These are phyloP conservation scores for Heterotrichella gracilis DNA, from an alignment of 352 stramenopile genomes.

Conservation along the genomic window DNA sequence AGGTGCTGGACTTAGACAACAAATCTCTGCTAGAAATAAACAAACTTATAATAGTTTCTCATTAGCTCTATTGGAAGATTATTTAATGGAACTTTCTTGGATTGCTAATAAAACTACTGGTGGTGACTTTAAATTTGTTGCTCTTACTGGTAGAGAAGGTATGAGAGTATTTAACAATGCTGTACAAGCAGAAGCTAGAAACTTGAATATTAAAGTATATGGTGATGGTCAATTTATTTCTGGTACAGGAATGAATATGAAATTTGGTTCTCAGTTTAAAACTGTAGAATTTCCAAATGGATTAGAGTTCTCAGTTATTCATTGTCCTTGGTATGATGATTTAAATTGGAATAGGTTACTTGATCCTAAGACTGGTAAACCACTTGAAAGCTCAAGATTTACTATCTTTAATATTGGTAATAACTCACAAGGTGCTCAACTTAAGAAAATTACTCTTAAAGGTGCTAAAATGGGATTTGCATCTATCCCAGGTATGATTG, in stretches of 20 bases:
- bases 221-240: slow-evolving; percentile 11
- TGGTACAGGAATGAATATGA: background rate
- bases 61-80: slow-evolving; percentile 1
- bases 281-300: no score
- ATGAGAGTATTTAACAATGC: slow-evolving; percentile 3
- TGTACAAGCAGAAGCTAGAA: background rate
- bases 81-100: background rate
- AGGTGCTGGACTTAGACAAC: slow-evolving; percentile 8
- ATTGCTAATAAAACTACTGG: background rate
- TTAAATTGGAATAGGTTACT: background rate
- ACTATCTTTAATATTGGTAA: background rate
- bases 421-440: background rate
- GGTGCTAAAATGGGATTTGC: background rate
- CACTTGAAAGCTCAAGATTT: background rate
- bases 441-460: slow-evolving; percentile 9
- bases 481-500: slow-evolving; percentile 1
- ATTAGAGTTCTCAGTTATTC: no score
- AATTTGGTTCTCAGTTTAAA: slow-evolving; percentile 10
- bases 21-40: slow-evolving; percentile 12
- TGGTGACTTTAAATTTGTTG: slow-evolving; percentile 1
- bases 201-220: background rate
- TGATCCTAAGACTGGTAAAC: slow-evolving; percentile 10
- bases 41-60: background rate
- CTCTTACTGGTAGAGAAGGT: background rate
- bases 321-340: no score